Evolutionary conservation across 257 asterid species (phyloP).

Genomic region (Solanum corneliomulleri): DNA sequence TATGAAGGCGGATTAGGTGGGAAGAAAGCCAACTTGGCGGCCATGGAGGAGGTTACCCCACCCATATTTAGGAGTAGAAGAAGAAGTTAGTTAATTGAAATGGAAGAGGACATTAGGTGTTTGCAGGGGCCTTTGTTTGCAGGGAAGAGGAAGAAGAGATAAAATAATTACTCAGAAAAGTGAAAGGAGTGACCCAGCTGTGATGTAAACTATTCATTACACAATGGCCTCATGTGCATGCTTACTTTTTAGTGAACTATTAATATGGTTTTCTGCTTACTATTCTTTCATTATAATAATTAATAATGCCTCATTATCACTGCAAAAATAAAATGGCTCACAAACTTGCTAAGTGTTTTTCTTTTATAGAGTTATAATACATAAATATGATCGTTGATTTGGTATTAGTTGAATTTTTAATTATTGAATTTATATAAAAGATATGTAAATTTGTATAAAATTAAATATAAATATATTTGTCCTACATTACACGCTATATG

Average conservation of each 20-base stretch:
- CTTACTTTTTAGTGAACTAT: neutral
- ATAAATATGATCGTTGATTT: too few relatives aligned
- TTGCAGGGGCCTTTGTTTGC: neutral
- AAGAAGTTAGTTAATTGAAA: neutral
- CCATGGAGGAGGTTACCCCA: conserved; percentile 97
- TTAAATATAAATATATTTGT: too few relatives aligned
- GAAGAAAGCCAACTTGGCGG: conserved; percentile 89
- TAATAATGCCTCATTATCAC: neutral
- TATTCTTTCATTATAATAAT: neutral
- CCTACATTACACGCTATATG: too few relatives aligned
- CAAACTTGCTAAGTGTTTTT: neutral
- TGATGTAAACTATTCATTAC: conserved; percentile 35
- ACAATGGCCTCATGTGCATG: conserved; percentile 35
- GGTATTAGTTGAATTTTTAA: too few relatives aligned
- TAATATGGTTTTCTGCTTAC: neutral
- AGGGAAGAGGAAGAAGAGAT: neutral
- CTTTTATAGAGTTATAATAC: too few relatives aligned
- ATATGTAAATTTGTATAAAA: too few relatives aligned
- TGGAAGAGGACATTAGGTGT: neutral
- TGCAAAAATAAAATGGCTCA: neutral
- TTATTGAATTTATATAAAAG: too few relatives aligned
- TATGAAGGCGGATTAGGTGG: conserved; percentile 86
- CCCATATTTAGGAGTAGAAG: conserved; percentile 31
- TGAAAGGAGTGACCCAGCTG: conserved; percentile 43
- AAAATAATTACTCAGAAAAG: conserved; percentile 22